phyloP scores from a whole-genome alignment of 2,329 filamentous ascomycete species.

The Nemania sp. region DNA sequence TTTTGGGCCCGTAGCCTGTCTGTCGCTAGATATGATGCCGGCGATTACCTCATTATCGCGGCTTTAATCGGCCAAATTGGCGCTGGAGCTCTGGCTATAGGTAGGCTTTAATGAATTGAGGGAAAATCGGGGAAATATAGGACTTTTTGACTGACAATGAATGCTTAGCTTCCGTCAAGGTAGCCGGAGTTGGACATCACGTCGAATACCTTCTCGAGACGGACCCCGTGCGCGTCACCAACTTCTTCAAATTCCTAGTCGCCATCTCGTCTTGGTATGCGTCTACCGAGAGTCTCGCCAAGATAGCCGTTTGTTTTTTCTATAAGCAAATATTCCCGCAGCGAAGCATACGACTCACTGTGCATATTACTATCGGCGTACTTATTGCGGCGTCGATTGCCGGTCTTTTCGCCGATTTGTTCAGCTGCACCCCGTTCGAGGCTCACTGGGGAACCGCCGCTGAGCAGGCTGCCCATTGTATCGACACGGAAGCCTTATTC shows the following conservation, averaged over 20 bases:
- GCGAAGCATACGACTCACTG: constrained; percentile 6
- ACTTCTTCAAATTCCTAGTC: constrained; percentile 29
- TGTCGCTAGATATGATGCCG: constrained; percentile 7
- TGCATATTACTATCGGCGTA: constrained; percentile 13
- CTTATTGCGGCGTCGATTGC: constrained; percentile 16
- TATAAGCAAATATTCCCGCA: constrained; percentile 29
- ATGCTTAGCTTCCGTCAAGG: constrained; percentile 10
- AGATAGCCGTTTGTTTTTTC: constrained; percentile 29
- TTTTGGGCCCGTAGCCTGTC: constrained; percentile 25
- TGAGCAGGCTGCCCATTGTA: constrained; percentile 25
- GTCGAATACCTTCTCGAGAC: constrained; percentile 19
- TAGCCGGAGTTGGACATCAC: constrained; percentile 23
- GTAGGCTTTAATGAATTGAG: constrained; percentile 19
- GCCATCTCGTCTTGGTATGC: constrained; percentile 29
- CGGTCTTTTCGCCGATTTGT: constrained; percentile 3
- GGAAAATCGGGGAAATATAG: no score
- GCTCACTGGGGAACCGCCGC: constrained; percentile 25
- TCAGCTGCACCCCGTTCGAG: constrained; percentile 21
- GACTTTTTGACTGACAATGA: background rate
- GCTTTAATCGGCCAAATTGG: constrained; percentile 22
- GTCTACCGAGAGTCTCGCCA: constrained; percentile 20
- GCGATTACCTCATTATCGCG: constrained; percentile 24
- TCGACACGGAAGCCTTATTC: constrained; percentile 36
- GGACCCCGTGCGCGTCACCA: constrained; percentile 13
- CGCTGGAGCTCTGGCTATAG: constrained; percentile 13